Evolutionary conservation across 345 rosid species (phyloP).

Genomic region (Diplotaxis tenuifolia): DNA sequence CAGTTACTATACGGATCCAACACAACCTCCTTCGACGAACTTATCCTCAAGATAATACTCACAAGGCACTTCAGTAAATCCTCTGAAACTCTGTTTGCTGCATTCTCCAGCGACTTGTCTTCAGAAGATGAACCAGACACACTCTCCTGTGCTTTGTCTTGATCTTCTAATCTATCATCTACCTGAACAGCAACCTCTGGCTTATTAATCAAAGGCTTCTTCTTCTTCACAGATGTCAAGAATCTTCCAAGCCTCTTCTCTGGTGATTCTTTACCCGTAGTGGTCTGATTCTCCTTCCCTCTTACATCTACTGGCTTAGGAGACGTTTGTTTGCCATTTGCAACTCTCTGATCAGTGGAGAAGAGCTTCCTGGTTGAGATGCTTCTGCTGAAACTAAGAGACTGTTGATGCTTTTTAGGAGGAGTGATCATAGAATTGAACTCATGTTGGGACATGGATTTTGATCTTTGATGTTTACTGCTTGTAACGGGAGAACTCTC

Average conservation of each 20-base stretch:
- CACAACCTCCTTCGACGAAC: constrained; percentile 51
- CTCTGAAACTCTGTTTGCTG: constrained; percentile 75
- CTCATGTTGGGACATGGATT: constrained; percentile 66
- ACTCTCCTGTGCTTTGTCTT: constrained; percentile 57
- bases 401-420: constrained; percentile 53
- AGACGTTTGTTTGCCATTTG: constrained; percentile 47
- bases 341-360: constrained; percentile 30
- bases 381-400: constrained; percentile 51
- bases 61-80: constrained; percentile 61
- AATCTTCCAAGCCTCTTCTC: constrained; percentile 50
- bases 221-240: constrained; percentile 47
- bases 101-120: constrained; percentile 40
- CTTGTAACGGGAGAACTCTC: constrained; percentile 51
- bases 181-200: constrained; percentile 43
- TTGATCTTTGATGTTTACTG: constrained; percentile 67
- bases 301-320: constrained; percentile 35
- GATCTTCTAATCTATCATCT: constrained; percentile 62
- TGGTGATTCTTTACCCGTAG: constrained; percentile 68
- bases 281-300: not conserved
- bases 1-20: constrained; percentile 59
- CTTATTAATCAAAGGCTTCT: constrained; percentile 23
- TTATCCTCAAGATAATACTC: constrained; percentile 67
- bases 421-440: constrained; percentile 46
- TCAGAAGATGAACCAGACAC: constrained; percentile 42
- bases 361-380: constrained; percentile 62